Evolutionary conservation across 768 basidiomycete species (phyloP).

Genomic region (Rhizopogon sp.): DNA sequence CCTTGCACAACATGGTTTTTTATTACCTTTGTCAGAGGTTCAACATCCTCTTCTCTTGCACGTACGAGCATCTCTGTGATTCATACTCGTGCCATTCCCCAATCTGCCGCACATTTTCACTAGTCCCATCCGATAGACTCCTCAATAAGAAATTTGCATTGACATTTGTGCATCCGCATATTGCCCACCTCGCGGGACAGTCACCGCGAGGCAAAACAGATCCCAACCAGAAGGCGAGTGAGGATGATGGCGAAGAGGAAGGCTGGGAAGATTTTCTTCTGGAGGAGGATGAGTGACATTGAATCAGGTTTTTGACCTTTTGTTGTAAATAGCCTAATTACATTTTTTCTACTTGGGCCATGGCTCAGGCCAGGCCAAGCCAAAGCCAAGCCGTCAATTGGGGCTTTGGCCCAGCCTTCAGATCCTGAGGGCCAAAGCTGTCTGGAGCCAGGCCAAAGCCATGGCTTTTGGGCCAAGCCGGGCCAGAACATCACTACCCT

Average conservation of each 20-base stretch:
- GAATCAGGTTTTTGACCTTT: neutral
- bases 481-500: constrained; percentile 8
- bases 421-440: constrained; percentile 7
- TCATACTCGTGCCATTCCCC: no score
- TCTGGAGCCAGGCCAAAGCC: constrained; percentile 17
- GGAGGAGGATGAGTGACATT: neutral
- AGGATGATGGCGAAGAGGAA: neutral
- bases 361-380: neutral
- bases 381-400: constrained; percentile 4
- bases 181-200: no score
- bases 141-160: no score
- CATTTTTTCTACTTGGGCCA: constrained; percentile 1
- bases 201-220: no score
- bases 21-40: no score
- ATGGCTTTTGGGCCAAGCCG: constrained; percentile 21
- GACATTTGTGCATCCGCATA: no score
- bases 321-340: no score
- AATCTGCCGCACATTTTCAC: no score
- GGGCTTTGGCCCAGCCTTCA: constrained; percentile 3
- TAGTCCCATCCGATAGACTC: no score
- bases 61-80: no score
- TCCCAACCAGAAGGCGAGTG: neutral
- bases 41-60: no score
- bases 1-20: no score
- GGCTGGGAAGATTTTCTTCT: neutral